Percentiles rank a stretch among this genome's conserved stretches.
Evolutionary conservation across 2,329 filamentous ascomycete species (phyloP).

Genomic region (Macrophomina pseudophaseolina): DNA sequence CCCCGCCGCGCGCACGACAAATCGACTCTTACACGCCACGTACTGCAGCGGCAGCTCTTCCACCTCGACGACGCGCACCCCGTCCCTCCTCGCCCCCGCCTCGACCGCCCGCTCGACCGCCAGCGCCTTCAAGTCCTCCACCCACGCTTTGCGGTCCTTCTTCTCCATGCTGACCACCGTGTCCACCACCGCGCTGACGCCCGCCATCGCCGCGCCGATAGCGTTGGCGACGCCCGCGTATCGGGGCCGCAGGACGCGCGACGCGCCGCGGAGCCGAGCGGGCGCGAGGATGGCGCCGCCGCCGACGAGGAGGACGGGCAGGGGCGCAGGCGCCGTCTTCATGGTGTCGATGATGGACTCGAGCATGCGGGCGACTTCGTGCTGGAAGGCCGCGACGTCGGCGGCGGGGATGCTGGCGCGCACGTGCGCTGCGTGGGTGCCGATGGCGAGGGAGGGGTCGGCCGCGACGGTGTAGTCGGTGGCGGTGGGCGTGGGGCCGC

Average conservation of each 20-base stretch:
- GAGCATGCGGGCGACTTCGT: constrained; percentile 51
- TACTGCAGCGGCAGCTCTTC: constrained; percentile 47
- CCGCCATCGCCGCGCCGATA: constrained; percentile 64
- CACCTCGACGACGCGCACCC: constrained; percentile 53
- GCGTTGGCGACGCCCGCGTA: constrained; percentile 64
- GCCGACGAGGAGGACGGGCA: constrained; percentile 62
- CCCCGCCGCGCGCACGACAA: constrained; percentile 27
- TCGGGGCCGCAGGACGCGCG: constrained; percentile 57
- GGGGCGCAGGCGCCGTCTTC: constrained; percentile 60
- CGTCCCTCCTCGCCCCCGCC: constrained; percentile 41
- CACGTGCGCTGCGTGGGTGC: constrained; percentile 26
- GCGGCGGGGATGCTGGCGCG: constrained; percentile 28
- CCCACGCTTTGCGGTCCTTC: constrained; percentile 30
- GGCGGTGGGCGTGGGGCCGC: constrained; percentile 59
- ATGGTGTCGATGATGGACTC: constrained; percentile 61
- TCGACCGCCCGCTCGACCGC: constrained; percentile 44
- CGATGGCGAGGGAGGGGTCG: constrained; percentile 33
- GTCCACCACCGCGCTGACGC: constrained; percentile 60
- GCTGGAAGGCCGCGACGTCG: constrained; percentile 36
- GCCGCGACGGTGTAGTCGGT: constrained; percentile 56
- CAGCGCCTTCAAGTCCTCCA: constrained; percentile 49
- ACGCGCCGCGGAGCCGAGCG: constrained; percentile 55
- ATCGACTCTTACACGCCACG: constrained; percentile 37
- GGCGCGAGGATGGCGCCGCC: constrained; percentile 62
- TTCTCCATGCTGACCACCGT: constrained; percentile 40